Percentiles rank a stretch among this genome's conserved stretches.
These are phyloP conservation scores for Pleurozium schreberi DNA, from an alignment of 225 moss, liverwort and hornwort genomes.

Conservation along the genomic window DNA sequence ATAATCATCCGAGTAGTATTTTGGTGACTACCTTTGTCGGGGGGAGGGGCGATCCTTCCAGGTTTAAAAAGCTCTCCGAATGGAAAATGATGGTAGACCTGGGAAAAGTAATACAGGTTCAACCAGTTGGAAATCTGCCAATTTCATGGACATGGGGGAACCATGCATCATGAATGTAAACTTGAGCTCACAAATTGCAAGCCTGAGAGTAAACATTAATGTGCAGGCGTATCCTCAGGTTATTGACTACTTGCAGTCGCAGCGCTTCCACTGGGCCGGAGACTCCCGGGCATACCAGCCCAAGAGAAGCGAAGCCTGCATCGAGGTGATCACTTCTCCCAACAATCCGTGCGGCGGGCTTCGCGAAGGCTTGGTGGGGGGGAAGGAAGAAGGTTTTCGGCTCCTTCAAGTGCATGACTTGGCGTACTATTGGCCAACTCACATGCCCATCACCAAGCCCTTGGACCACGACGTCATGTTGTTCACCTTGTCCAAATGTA, in stretches of 20 bases:
- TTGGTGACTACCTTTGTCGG: no score
- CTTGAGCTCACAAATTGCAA: no score
- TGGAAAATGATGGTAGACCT: not conserved
- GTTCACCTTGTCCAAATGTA: slow-evolving; percentile 28
- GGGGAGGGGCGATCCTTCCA: no score
- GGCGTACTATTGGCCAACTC: slow-evolving; percentile 27
- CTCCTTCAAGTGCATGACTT: slow-evolving; percentile 5
- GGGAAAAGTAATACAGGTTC: no score
- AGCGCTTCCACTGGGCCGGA: slow-evolving; percentile 24
- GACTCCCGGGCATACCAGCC: not conserved
- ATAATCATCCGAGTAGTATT: no score
- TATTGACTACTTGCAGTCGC: not conserved
- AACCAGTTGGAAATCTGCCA: no score
- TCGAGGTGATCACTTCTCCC: slow-evolving; percentile 14
- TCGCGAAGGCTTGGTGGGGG: not conserved
- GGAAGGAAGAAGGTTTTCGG: not conserved
- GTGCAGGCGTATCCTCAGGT: not conserved
- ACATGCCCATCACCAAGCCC: not conserved
- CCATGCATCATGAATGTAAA: no score
- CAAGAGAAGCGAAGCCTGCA: not conserved
- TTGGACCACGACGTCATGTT: slow-evolving; percentile 15
- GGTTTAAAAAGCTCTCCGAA: not conserved
- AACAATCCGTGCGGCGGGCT: slow-evolving; percentile 19
- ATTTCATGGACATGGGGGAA: no score
- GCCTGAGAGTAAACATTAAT: no score